phyloP scores from a whole-genome alignment of 495 filamentous ascomycete species.

The Xylaria nigripes region DNA sequence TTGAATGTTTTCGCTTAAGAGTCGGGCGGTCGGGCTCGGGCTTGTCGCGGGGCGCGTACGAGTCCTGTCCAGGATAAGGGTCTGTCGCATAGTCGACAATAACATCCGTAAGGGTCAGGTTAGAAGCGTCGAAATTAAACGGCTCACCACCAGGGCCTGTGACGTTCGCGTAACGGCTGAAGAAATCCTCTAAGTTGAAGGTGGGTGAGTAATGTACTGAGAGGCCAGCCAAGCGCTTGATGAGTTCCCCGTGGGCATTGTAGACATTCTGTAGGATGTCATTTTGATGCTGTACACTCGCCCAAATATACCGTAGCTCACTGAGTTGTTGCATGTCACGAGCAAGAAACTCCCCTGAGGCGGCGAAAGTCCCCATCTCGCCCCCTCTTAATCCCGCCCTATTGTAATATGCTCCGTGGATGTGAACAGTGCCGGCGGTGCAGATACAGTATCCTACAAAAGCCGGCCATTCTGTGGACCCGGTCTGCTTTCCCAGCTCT shows the following conservation, averaged over 20 bases:
- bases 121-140: constrained; percentile 44
- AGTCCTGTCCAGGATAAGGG: constrained; percentile 36
- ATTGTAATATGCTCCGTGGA: constrained; percentile 74
- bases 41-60: constrained; percentile 32
- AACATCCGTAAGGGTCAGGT: constrained; percentile 46
- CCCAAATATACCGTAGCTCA: constrained; percentile 65
- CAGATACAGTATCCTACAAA: constrained; percentile 77
- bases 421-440: constrained; percentile 75
- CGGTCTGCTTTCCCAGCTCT: constrained; percentile 58
- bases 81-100: constrained; percentile 42
- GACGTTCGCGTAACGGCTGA: constrained; percentile 61
- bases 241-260: constrained; percentile 61
- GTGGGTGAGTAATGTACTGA: constrained; percentile 59
- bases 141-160: constrained; percentile 32
- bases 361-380: constrained; percentile 40
- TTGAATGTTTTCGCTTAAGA: constrained; percentile 37
- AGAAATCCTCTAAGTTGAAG: constrained; percentile 80
- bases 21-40: constrained; percentile 23
- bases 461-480: constrained; percentile 70
- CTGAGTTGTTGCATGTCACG: constrained; percentile 71
- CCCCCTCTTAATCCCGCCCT: constrained; percentile 54
- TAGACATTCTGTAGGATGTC: constrained; percentile 69
- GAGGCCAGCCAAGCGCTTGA: constrained; percentile 56
- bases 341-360: constrained; percentile 61
- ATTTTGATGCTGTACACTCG: constrained; percentile 68